A percentile compares a stretch with the other conserved stretches of the same genome.
These are phyloP conservation scores for Mortierella sp. DNA, from an alignment of 371 early-diverging fungal species.

Conservation along the genomic window DNA sequence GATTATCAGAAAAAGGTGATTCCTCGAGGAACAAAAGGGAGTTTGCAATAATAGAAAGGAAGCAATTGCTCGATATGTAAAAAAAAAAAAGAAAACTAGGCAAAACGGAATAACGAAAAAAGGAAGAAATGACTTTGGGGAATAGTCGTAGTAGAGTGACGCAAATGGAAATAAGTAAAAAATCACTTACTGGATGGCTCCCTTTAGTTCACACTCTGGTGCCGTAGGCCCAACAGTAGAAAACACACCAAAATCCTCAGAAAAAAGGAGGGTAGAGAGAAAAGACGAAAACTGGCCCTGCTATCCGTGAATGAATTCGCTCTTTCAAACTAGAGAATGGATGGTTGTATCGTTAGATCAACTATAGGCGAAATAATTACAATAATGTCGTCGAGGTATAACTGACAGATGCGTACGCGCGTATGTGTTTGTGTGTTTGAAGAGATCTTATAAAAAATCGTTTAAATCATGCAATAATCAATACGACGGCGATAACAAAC, in stretches of 20 bases:
- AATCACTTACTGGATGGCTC: too few relatives aligned
- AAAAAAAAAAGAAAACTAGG: background rate
- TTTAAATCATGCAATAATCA: too few relatives aligned
- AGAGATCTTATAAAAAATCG: too few relatives aligned
- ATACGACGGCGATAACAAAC: too few relatives aligned
- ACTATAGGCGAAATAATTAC: background rate
- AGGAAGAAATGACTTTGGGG: too few relatives aligned
- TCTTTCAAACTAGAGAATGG: background rate
- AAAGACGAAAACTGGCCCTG: background rate
- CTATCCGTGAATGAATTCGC: background rate
- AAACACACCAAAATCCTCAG: background rate
- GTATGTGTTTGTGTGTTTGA: too few relatives aligned
- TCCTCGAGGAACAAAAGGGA: slow-evolving; percentile 16
- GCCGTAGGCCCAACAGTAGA: background rate
- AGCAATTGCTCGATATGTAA: background rate
- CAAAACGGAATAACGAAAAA: slow-evolving; percentile 2
- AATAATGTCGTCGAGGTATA: too few relatives aligned
- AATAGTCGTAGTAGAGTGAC: background rate
- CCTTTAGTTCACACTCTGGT: slow-evolving; percentile 1
- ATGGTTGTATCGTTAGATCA: background rate
- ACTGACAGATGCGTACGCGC: too few relatives aligned
- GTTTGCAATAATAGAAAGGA: background rate
- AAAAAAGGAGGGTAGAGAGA: background rate
- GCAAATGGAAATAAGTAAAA: background rate
- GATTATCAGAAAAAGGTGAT: background rate